These are phyloP conservation scores for Aphanomyces stellatus DNA, from an alignment of 352 stramenopile species.

Conservation along the genomic window DNA sequence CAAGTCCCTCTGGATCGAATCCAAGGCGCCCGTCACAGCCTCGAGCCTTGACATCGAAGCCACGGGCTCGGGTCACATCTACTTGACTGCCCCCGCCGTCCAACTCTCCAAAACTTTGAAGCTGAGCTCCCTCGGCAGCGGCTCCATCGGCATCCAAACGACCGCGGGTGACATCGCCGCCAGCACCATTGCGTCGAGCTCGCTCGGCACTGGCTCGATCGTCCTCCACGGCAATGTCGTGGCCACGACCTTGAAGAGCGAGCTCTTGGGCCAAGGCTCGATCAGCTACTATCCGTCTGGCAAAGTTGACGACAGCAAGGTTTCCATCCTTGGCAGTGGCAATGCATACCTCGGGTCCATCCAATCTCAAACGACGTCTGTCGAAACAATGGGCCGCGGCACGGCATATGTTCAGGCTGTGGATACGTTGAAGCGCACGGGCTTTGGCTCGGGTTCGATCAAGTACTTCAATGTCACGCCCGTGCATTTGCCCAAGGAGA, in stretches of 20 bases:
- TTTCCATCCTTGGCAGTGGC: neutral
- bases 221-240: neutral
- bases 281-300: constrained; percentile 14
- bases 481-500: neutral
- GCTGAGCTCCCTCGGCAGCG: too few species aligned
- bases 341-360: constrained; percentile 5
- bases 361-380: neutral
- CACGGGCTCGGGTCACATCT: neutral
- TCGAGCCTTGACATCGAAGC: neutral
- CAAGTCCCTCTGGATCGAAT: constrained; percentile 14
- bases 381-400: neutral
- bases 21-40: neutral
- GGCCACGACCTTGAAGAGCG: neutral
- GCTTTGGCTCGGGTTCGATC: constrained; percentile 7
- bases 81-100: constrained; percentile 2
- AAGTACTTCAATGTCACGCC: constrained; percentile 16
- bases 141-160: too few species aligned
- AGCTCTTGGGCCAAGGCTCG: neutral
- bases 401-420: constrained; percentile 5
- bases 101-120: too few species aligned
- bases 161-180: too few species aligned
- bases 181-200: neutral
- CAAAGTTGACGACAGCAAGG: neutral
- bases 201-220: neutral
- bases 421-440: neutral